A percentile compares a stretch with the other conserved stretches of the same genome.
Conservation (phyloP, 2,329 filamentous ascomycete genomes). For the Ophiostoma piceae region DNA sequence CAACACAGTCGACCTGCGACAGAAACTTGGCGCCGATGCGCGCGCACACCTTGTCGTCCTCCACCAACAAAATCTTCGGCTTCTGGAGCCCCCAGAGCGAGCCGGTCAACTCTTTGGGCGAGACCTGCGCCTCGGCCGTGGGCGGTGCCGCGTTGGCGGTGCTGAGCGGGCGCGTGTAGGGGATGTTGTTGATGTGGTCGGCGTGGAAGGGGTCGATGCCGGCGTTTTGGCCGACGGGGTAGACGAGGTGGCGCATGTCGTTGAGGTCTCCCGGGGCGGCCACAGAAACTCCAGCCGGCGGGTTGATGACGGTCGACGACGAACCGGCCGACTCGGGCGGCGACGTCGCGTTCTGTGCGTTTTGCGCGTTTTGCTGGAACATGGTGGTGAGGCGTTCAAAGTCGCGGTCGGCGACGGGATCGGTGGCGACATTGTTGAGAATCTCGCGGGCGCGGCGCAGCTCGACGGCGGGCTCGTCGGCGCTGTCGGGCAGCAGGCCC, state of each 20-base stretch:
- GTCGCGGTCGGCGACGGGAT: conserved; percentile 49
- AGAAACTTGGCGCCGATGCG: conserved; percentile 65
- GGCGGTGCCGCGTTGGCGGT: conserved; percentile 37
- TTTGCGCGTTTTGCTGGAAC: conserved; percentile 36
- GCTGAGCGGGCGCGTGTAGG: conserved; percentile 71
- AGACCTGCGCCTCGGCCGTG: conserved; percentile 38
- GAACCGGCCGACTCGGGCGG: conserved; percentile 50
- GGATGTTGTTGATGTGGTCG: conserved; percentile 91
- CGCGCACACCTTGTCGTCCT: conserved; percentile 67
- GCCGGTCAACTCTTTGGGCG: conserved; percentile 37
- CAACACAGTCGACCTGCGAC: conserved; percentile 58
- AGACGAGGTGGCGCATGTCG: conserved; percentile 66
- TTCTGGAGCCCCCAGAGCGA: conserved; percentile 55
- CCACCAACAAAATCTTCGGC: conserved; percentile 83
- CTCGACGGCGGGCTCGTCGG: conserved; percentile 46
- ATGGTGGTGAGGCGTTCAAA: conserved; percentile 52
- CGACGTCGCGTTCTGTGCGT: conserved; percentile 35
- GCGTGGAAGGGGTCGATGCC: conserved; percentile 93
- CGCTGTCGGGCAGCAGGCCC: conserved; percentile 42
- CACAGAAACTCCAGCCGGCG: conserved; percentile 33
- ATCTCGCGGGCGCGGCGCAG: conserved; percentile 54
- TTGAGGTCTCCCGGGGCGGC: conserved; percentile 49
- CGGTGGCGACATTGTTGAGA: conserved; percentile 48
- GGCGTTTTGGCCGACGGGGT: conserved; percentile 83
- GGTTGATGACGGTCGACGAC: conserved; percentile 33